phyloP scores from a whole-genome alignment of 2,329 filamentous ascomycete species.

The Penicillium sp. region DNA sequence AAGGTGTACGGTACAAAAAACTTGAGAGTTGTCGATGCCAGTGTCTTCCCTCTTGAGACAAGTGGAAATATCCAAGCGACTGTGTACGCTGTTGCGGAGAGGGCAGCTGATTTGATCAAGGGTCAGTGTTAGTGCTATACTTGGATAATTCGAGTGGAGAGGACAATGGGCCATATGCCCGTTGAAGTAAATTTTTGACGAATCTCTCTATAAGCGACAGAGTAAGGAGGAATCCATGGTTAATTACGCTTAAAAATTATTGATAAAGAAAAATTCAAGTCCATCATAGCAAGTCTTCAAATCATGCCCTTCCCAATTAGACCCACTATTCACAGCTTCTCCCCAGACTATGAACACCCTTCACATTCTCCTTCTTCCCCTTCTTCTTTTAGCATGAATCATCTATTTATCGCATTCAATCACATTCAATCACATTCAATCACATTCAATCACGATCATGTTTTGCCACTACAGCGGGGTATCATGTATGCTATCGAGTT shows the following conservation, averaged over 20 bases:
- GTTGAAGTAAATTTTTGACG: not conserved
- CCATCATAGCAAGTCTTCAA: too few species aligned
- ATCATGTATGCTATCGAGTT: slow-evolving; percentile 28
- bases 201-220: too few species aligned
- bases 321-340: too few species aligned
- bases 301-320: too few species aligned
- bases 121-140: not conserved
- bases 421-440: slow-evolving; percentile 16
- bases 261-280: too few species aligned
- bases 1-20: slow-evolving; percentile 30
- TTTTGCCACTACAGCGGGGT: slow-evolving; percentile 22
- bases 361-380: too few species aligned
- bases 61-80: slow-evolving; percentile 38
- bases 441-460: slow-evolving; percentile 7
- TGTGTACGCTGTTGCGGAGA: slow-evolving; percentile 36
- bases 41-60: slow-evolving; percentile 35
- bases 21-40: slow-evolving; percentile 36
- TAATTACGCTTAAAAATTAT: too few species aligned
- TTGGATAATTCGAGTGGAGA: not conserved
- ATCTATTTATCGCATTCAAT: slow-evolving; percentile 10
- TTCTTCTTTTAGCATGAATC: not conserved
- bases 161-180: too few species aligned
- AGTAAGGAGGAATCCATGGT: too few species aligned
- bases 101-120: slow-evolving; percentile 28
- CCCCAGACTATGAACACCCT: too few species aligned